These are phyloP conservation scores for Penicillium sp. DNA, from an alignment of 2,329 filamentous ascomycete species.

Conservation along the genomic window DNA sequence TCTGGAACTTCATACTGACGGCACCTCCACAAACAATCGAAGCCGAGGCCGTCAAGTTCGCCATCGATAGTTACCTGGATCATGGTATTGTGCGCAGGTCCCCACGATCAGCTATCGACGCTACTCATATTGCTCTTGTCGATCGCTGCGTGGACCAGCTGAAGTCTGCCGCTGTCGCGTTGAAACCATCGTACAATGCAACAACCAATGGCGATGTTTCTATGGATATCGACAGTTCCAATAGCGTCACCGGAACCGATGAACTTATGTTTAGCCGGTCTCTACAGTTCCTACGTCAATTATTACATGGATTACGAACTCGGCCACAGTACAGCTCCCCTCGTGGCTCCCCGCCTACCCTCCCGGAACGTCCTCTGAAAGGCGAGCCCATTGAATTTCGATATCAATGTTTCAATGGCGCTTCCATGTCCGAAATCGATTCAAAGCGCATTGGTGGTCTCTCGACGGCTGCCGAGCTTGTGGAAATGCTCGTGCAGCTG, in stretches of 20 bases:
- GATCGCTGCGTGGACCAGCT: conserved; percentile 70
- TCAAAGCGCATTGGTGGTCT: conserved; percentile 64
- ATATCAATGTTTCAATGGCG: conserved; percentile 70
- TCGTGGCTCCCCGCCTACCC: conserved; percentile 58
- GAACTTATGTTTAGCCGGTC: conserved; percentile 67
- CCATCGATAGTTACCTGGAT: conserved; percentile 72
- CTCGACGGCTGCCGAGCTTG: conserved; percentile 68
- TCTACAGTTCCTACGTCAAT: conserved; percentile 64
- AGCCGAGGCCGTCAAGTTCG: conserved; percentile 62
- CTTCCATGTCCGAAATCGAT: conserved; percentile 58
- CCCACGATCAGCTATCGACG: conserved; percentile 48
- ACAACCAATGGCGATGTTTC: conserved; percentile 48
- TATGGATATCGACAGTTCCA: conserved; percentile 52
- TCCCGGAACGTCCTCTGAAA: conserved; percentile 53
- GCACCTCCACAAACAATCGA: conserved; percentile 66
- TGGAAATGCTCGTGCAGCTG: conserved; percentile 62
- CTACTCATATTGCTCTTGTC: conserved; percentile 67
- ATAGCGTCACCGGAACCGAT: conserved; percentile 52
- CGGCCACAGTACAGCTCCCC: conserved; percentile 59
- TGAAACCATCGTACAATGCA: conserved; percentile 52
- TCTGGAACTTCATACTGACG: conserved; percentile 80
- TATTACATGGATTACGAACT: conserved; percentile 56
- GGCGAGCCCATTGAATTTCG: conserved; percentile 66
- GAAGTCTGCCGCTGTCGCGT: conserved; percentile 57
- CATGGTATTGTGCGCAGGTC: conserved; percentile 42